Evolutionary conservation across 352 stramenopile species (phyloP).

Genomic region (Halophytophthora polymorphica): DNA sequence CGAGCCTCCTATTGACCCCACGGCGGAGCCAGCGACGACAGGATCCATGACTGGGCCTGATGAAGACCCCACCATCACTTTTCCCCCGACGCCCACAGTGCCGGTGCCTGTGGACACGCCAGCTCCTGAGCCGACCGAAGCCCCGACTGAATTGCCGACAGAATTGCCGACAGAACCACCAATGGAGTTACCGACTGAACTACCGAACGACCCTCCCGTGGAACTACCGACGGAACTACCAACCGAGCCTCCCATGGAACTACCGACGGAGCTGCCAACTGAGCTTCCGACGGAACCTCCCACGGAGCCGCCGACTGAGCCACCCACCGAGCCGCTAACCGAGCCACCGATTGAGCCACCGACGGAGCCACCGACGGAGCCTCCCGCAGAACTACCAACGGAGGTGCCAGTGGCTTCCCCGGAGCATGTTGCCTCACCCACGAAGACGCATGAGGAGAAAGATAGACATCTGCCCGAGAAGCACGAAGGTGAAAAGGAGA

Average conservation of each 20-base stretch:
- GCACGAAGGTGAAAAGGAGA: constrained; percentile 9
- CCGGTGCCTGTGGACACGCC: too few relatives aligned
- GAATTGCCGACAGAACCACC: constrained; percentile 5
- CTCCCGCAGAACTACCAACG: neutral
- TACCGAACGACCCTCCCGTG: too few relatives aligned
- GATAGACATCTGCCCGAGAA: constrained; percentile 8
- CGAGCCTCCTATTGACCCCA: too few relatives aligned
- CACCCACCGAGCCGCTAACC: too few relatives aligned
- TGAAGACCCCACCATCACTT: too few relatives aligned
- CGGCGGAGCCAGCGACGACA: too few relatives aligned
- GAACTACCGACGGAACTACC: neutral
- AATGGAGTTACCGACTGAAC: constrained; percentile 2
- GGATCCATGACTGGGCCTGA: too few relatives aligned
- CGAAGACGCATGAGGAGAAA: constrained; percentile 11
- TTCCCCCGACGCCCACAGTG: too few relatives aligned
- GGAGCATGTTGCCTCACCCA: constrained; percentile 1
- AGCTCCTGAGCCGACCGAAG: too few relatives aligned
- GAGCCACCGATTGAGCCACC: neutral
- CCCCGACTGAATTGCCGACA: too few relatives aligned
- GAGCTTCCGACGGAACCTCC: neutral
- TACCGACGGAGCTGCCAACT: neutral
- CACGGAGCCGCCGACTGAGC: neutral
- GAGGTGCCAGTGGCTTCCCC: neutral
- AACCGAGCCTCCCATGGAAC: neutral
- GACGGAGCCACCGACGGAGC: neutral